Percentiles rank a stretch among this genome's conserved stretches.
These are phyloP conservation scores for Mimosa bimucronata DNA, from an alignment of 306 rosid species.

Conservation along the genomic window DNA sequence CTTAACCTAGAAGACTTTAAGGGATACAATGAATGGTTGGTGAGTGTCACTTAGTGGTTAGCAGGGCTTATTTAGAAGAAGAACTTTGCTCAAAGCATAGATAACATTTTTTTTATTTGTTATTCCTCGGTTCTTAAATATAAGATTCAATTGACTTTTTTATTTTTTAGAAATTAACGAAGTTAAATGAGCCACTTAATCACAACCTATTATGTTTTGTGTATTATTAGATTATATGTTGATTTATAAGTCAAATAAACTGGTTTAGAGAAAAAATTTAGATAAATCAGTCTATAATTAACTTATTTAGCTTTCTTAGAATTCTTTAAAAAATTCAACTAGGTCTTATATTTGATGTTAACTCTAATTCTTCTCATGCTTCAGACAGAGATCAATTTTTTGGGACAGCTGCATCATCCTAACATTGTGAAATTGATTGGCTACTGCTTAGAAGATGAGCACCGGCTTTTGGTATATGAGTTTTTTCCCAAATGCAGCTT, in stretches of 20 bases:
- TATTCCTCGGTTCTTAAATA: too few relatives aligned
- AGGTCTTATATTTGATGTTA: too few relatives aligned
- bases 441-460: constrained; percentile 94
- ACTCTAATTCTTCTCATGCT: constrained; percentile 39
- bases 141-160: too few relatives aligned
- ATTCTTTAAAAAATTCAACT: too few relatives aligned
- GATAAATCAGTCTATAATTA: too few relatives aligned
- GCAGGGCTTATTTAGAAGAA: constrained; percentile 2
- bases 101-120: constrained; percentile 24
- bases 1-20: constrained; percentile 91
- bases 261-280: too few relatives aligned
- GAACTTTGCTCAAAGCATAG: constrained; percentile 24
- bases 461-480: constrained; percentile 85
- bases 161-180: too few relatives aligned
- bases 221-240: too few relatives aligned
- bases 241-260: too few relatives aligned
- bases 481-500: constrained; percentile 83
- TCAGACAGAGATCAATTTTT: constrained; percentile 85
- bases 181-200: too few relatives aligned
- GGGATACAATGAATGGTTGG: constrained; percentile 99
- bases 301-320: too few relatives aligned
- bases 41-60: constrained; percentile 52
- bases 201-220: too few relatives aligned
- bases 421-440: constrained; percentile 91
- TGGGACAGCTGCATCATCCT: constrained; percentile 90